phyloP scores from a whole-genome alignment of 2,329 filamentous ascomycete genomes.

The Talaromyces sp. region DNA sequence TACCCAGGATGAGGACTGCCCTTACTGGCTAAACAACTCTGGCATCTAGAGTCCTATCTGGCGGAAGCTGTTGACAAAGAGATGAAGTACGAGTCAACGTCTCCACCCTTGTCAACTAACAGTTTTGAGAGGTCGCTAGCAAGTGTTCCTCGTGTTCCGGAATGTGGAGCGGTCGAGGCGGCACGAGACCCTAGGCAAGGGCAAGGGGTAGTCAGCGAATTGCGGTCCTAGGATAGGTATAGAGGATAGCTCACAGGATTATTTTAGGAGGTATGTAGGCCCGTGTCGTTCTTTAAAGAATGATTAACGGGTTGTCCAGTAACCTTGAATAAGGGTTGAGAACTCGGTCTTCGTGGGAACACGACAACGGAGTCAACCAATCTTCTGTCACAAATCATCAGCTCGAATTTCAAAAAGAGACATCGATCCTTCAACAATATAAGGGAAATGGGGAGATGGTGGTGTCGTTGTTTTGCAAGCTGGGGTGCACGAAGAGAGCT shows the following conservation, averaged over 20 bases:
- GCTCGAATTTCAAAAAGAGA: neutral
- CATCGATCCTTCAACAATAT: too few relatives aligned
- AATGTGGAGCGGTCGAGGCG: slow-evolving; percentile 34
- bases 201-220: slow-evolving; percentile 34
- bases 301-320: slow-evolving; percentile 16
- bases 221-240: slow-evolving; percentile 24
- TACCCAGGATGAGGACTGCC: slow-evolving; percentile 40
- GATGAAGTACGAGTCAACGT: slow-evolving; percentile 45
- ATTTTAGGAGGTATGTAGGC: slow-evolving; percentile 23
- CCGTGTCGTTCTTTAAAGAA: slow-evolving; percentile 20
- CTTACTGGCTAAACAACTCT: slow-evolving; percentile 41
- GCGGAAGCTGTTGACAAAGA: slow-evolving; percentile 34
- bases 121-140: slow-evolving; percentile 24
- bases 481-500: neutral
- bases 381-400: slow-evolving; percentile 1
- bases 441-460: neutral
- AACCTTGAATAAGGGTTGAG: slow-evolving; percentile 9
- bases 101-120: slow-evolving; percentile 38
- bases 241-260: slow-evolving; percentile 31
- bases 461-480: neutral
- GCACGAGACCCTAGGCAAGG: slow-evolving; percentile 39
- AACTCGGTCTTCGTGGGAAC: slow-evolving; percentile 1
- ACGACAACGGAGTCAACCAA: slow-evolving; percentile 1
- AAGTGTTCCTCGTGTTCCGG: slow-evolving; percentile 31
- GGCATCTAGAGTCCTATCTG: slow-evolving; percentile 40